Percentiles rank a stretch among this genome's conserved stretches.
Conservation (phyloP, 2,329 filamentous ascomycete species). For the Phialemonium atrogriseum region DNA sequence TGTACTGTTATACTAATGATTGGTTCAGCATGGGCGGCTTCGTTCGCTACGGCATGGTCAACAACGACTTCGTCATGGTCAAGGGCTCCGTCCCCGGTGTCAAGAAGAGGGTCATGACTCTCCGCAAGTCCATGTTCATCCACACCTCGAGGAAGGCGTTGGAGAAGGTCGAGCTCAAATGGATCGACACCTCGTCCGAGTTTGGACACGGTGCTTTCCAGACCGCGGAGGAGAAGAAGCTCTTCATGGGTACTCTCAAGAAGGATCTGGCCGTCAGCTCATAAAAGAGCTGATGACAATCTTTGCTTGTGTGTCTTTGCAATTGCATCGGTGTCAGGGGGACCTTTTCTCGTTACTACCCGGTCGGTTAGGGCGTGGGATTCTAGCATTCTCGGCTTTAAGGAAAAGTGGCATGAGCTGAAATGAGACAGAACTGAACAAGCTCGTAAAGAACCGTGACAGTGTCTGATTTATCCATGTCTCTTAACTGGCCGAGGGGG, state of each 20-base stretch:
- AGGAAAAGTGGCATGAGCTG: constrained; percentile 17
- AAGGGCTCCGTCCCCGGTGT: constrained; percentile 97
- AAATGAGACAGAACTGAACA: constrained; percentile 20
- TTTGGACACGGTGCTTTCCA: constrained; percentile 99
- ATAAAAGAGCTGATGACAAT: constrained; percentile 21
- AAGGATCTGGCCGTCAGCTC: constrained; percentile 64
- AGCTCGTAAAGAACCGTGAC: no score
- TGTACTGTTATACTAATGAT: constrained; percentile 21
- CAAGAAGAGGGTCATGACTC: constrained; percentile 99
- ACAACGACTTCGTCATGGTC: constrained; percentile 96
- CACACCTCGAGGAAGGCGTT: constrained; percentile 93
- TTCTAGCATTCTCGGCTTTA: constrained; percentile 18
- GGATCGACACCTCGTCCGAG: constrained; percentile 99
- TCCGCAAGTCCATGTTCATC: constrained; percentile 96
- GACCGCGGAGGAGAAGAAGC: constrained; percentile 95
- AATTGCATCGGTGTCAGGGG: constrained; percentile 48
- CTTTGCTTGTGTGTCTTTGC: constrained; percentile 27
- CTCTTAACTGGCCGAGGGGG: no score
- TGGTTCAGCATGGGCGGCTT: constrained; percentile 86
- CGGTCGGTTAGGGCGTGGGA: constrained; percentile 14
- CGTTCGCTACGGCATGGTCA: constrained; percentile 97
- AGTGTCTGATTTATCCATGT: no score
- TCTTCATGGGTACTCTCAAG: constrained; percentile 98
- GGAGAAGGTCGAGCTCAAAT: constrained; percentile 99
- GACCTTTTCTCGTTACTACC: constrained; percentile 13